Conservation (phyloP, 225 moss, liverwort and hornwort species). For the Takakia lepidozioides region DNA sequence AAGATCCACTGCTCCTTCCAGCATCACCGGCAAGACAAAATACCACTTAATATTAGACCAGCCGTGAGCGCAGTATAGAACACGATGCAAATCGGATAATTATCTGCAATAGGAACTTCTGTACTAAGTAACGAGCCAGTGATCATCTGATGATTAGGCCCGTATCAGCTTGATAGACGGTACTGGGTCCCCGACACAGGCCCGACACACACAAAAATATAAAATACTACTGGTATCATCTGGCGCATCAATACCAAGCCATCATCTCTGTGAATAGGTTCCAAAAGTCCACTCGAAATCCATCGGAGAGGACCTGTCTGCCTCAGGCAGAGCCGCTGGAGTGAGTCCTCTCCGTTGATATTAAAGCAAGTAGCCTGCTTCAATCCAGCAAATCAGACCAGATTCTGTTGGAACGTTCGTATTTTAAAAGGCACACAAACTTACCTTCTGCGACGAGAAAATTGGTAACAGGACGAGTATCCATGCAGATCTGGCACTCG, state of each 20-base stretch:
- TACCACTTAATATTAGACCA: no score
- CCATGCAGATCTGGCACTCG: constrained; percentile 29
- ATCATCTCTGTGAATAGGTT: not conserved
- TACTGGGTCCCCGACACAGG: no score
- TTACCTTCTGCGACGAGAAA: constrained; percentile 23
- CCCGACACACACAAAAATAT: no score
- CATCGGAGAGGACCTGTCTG: no score
- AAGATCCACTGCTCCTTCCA: no score
- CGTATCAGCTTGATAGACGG: no score
- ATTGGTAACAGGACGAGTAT: constrained; percentile 10
- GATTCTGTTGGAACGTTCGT: not conserved
- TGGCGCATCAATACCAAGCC: no score
- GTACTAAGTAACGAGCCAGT: constrained; percentile 19
- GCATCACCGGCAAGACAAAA: no score
- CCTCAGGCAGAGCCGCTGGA: not conserved
- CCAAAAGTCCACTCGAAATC: not conserved
- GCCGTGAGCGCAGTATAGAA: not conserved
- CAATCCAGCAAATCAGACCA: not conserved
- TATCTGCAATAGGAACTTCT: constrained; percentile 8
- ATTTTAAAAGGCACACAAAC: not conserved
- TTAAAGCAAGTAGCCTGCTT: not conserved
- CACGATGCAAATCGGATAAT: not conserved
- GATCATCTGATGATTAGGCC: no score
- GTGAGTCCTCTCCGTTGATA: not conserved
- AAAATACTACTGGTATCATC: no score